Evolutionary conservation across 2,329 filamentous ascomycete species (phyloP).

Genomic region (Nigrospora sphaerica): DNA sequence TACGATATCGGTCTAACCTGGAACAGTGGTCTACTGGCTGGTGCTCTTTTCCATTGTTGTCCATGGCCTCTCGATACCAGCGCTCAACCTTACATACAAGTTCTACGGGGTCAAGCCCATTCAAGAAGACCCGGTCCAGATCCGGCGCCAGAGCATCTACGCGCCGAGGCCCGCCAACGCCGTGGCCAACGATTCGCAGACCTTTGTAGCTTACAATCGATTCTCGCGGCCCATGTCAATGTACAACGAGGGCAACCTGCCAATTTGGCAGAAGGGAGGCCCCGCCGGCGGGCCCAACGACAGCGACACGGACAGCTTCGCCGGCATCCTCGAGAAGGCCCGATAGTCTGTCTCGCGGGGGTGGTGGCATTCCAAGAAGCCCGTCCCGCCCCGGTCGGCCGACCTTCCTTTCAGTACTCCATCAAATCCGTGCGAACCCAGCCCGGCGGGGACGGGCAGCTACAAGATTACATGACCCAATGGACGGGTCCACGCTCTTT

Average conservation of each 20-base stretch:
- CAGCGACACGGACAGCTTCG: not conserved
- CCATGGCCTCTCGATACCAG: constrained; percentile 38
- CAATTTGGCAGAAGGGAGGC: not conserved
- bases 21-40: constrained; percentile 4
- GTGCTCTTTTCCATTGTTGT: constrained; percentile 30
- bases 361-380: no score
- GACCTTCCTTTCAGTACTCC: no score
- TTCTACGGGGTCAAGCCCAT: constrained; percentile 30
- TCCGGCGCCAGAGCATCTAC: constrained; percentile 27
- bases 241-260: not conserved
- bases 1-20: not conserved
- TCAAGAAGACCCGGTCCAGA: constrained; percentile 29
- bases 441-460: no score
- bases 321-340: not conserved
- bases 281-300: not conserved
- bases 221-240: constrained; percentile 31
- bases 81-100: constrained; percentile 28
- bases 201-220: constrained; percentile 40
- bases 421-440: no score
- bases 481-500: no score
- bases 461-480: no score
- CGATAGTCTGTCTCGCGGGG: not conserved
- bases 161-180: constrained; percentile 30
- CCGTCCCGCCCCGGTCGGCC: no score
- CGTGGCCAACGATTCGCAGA: constrained; percentile 24